Evolutionary conservation across 2,329 filamentous ascomycete genomes (phyloP).

Genomic region (Verruconis gallopava): DNA sequence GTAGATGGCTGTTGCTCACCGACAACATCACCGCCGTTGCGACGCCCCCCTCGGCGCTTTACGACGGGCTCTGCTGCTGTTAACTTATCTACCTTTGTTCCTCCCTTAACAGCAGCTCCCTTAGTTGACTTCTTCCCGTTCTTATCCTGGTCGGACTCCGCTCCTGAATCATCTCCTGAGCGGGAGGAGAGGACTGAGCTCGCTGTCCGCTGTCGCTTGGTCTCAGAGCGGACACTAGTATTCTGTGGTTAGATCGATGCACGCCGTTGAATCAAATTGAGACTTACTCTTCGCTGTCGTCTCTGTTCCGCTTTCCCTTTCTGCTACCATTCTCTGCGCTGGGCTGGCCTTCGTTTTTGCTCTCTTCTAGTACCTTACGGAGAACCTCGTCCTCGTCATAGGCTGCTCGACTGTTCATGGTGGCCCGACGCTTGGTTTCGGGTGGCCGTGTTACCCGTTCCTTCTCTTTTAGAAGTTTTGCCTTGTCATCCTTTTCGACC

Average conservation of each 20-base stretch:
- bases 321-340: conserved; percentile 43
- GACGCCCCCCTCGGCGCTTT: not conserved
- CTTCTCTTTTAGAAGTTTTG: conserved; percentile 34
- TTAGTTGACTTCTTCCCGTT: conserved; percentile 33
- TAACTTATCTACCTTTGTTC: not conserved
- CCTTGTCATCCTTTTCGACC: conserved; percentile 48
- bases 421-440: conserved; percentile 73
- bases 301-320: conserved; percentile 70
- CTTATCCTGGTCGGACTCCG: conserved; percentile 56
- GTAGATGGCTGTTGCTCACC: not conserved
- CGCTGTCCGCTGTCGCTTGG: conserved; percentile 71
- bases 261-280: not conserved
- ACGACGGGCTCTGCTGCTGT: not conserved
- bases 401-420: conserved; percentile 93
- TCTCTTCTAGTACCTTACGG: conserved; percentile 83
- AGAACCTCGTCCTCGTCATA: conserved; percentile 92
- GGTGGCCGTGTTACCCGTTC: conserved; percentile 30
- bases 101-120: not conserved
- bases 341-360: conserved; percentile 61
- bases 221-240: conserved; percentile 22
- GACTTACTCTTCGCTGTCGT: conserved; percentile 88
- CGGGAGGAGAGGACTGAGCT: conserved; percentile 54
- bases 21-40: not conserved
- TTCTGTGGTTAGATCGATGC: not conserved
- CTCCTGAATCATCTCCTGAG: conserved; percentile 33